Percentiles rank a stretch among this genome's conserved stretches.
Evolutionary conservation across 2,329 filamentous ascomycete species (phyloP).

Genomic region (Ophiostoma ips): DNA sequence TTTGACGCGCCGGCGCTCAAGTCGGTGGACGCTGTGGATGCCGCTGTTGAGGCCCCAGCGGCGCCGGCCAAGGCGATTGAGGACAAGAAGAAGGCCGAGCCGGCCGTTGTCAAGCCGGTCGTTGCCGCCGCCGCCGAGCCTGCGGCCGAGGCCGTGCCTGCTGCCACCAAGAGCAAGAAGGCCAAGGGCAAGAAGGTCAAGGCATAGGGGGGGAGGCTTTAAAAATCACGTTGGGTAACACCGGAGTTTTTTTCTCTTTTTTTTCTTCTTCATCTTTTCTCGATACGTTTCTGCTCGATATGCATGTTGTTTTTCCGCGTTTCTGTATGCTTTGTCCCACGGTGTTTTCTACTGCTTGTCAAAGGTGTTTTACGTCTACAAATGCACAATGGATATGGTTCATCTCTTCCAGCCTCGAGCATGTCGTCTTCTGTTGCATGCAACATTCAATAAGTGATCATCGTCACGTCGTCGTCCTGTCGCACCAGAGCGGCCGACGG

Average conservation of each 20-base stretch:
- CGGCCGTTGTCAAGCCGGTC: neutral
- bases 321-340: neutral
- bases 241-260: neutral
- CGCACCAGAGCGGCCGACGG: no score
- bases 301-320: neutral
- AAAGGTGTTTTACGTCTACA: no score
- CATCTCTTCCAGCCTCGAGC: no score
- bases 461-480: no score
- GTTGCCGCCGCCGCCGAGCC: neutral
- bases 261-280: neutral
- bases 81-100: constrained; percentile 11
- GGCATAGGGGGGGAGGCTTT: constrained; percentile 8
- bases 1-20: constrained; percentile 64
- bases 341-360: neutral
- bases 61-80: constrained; percentile 21
- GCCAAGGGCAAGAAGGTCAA: constrained; percentile 20
- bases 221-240: constrained; percentile 4
- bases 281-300: no score
- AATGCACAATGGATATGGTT: neutral
- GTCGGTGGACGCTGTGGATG: constrained; percentile 27
- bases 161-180: constrained; percentile 21
- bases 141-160: constrained; percentile 1
- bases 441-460: no score
- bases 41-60: neutral
- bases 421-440: no score